phyloP scores from a whole-genome alignment of 2,329 filamentous ascomycete genomes.

The Colletotrichum sp. region DNA sequence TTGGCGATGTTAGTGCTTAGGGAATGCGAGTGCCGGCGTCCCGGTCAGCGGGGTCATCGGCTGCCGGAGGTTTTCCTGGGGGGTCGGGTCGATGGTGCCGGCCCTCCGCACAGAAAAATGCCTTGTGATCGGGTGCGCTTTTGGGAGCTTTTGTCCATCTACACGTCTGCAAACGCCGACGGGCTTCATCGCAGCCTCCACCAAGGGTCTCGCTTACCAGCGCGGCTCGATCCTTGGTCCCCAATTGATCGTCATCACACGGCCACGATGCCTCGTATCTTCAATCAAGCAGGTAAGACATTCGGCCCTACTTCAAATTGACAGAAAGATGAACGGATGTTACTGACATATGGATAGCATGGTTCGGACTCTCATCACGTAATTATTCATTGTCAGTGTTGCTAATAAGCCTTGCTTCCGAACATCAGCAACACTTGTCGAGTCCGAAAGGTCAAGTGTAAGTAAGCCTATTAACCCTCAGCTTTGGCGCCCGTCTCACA shows the following conservation, averaged over 20 bases:
- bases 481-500: not conserved
- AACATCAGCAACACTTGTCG: slow-evolving; percentile 38
- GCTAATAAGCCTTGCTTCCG: not conserved
- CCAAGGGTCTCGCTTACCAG: not conserved
- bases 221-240: not conserved
- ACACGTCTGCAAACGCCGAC: not conserved
- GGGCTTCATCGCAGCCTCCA: not conserved
- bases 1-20: slow-evolving; percentile 1
- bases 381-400: not conserved
- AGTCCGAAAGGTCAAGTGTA: slow-evolving; percentile 40
- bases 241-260: not conserved
- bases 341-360: not conserved
- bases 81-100: not conserved
- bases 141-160: not conserved
- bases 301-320: not conserved
- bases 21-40: not conserved
- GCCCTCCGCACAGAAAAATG: not conserved
- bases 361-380: not conserved
- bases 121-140: not conserved
- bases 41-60: not conserved
- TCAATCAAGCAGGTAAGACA: slow-evolving; percentile 8
- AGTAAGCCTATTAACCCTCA: not conserved
- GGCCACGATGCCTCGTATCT: not conserved
- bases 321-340: not conserved
- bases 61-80: not conserved